A percentile compares a stretch with the other conserved stretches of the same genome.
phyloP scores from a whole-genome alignment of 2,329 filamentous ascomycete genomes.

The Colletotrichum salicis region DNA sequence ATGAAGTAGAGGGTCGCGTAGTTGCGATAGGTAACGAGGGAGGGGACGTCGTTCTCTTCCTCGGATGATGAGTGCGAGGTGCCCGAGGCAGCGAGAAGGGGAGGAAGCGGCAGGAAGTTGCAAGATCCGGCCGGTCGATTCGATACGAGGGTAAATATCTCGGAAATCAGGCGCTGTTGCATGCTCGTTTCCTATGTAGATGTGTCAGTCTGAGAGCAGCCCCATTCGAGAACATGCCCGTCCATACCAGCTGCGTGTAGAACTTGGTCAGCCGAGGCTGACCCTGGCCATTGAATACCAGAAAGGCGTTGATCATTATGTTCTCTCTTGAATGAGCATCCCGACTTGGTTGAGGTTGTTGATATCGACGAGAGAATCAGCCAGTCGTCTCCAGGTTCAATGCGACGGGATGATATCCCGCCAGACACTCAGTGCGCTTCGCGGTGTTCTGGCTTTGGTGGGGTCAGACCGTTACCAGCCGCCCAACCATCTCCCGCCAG shows the following conservation, averaged over 20 bases:
- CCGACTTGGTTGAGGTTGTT: background rate
- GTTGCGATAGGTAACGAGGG: constrained; percentile 96
- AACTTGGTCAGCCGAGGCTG: constrained; percentile 98
- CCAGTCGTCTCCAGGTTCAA: background rate
- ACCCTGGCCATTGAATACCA: constrained; percentile 98
- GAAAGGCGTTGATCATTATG: constrained; percentile 95
- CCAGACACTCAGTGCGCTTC: background rate
- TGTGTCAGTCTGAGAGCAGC: background rate
- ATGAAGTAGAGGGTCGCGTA: constrained; percentile 99
- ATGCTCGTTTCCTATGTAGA: constrained; percentile 86
- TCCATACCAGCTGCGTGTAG: constrained; percentile 89
- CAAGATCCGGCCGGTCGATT: constrained; percentile 92
- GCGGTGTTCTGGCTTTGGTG: constrained; percentile 11
- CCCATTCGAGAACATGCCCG: background rate
- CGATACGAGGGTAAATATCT: constrained; percentile 96
- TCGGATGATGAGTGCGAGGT: constrained; percentile 72
- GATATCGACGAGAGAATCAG: background rate
- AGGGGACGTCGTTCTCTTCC: constrained; percentile 87
- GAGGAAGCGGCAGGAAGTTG: constrained; percentile 90
- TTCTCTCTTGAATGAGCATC: constrained; percentile 39
- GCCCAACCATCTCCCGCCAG: background rate
- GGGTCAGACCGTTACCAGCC: constrained; percentile 9
- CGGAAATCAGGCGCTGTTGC: constrained; percentile 94
- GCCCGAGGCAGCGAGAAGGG: constrained; percentile 71
- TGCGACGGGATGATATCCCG: background rate